Percentiles rank a stretch among this genome's conserved stretches.
Conservation (phyloP, 441 rosid genomes). For the Erysimum pusillum region DNA sequence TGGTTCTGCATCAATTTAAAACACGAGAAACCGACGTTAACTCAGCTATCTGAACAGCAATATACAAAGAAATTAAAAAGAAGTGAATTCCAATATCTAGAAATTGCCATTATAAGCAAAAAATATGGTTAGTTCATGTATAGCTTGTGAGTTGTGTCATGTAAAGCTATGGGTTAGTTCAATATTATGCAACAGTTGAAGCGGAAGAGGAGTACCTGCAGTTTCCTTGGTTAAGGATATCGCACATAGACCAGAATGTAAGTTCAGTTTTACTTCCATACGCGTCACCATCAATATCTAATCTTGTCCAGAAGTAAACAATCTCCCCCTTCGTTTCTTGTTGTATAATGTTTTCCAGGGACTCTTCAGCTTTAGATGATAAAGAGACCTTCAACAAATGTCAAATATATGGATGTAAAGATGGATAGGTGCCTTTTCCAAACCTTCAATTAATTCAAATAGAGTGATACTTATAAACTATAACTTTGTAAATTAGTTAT, state of each 20-base stretch:
- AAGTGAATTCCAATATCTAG: not conserved
- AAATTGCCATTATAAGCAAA: slow-evolving; percentile 8
- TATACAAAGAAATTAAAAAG: not conserved
- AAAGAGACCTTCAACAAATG: slow-evolving; percentile 64
- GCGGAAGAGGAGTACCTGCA: slow-evolving; percentile 71
- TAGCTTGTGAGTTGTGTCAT: not conserved
- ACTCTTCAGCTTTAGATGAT: slow-evolving; percentile 78
- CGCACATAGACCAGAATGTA: slow-evolving; percentile 97
- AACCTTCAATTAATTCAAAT: slow-evolving; percentile 15
- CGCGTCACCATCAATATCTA: slow-evolving; percentile 64
- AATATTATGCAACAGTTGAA: slow-evolving; percentile 23
- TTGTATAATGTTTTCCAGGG: slow-evolving; percentile 75
- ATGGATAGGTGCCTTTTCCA: slow-evolving; percentile 2
- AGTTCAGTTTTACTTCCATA: slow-evolving; percentile 58
- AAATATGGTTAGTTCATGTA: slow-evolving; percentile 6
- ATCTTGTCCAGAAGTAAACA: slow-evolving; percentile 88
- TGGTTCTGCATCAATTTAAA: slow-evolving; percentile 62
- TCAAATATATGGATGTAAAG: not conserved
- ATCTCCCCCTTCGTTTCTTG: slow-evolving; percentile 75
- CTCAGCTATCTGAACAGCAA: not conserved
- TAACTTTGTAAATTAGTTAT: slow-evolving; percentile 24
- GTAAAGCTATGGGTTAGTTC: slow-evolving; percentile 4
- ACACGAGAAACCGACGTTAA: slow-evolving; percentile 12
- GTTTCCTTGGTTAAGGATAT: slow-evolving; percentile 85
- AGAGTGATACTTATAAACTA: slow-evolving; percentile 8